Conservation (phyloP, 371 early-diverging fungal genomes). For the Blastocladiella emersonii region DNA sequence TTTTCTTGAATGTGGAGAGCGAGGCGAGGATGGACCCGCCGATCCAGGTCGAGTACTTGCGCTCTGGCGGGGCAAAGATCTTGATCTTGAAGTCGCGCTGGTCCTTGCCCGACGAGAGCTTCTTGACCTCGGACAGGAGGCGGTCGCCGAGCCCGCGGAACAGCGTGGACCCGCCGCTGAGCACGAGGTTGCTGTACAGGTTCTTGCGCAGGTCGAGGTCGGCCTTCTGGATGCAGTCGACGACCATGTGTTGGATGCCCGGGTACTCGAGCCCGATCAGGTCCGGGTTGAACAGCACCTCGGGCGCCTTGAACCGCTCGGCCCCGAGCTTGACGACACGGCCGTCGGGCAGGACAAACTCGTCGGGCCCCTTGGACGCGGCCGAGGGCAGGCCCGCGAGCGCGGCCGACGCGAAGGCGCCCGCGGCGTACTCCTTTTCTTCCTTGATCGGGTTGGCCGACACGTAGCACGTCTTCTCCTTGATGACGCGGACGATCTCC, state of each 20-base stretch:
- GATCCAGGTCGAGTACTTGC: constrained; percentile 95
- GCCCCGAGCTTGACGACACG: constrained; percentile 69
- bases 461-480: constrained; percentile 89
- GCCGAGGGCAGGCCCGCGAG: constrained; percentile 3
- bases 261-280: constrained; percentile 74
- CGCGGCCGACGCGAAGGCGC: constrained; percentile 7
- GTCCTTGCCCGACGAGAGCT: constrained; percentile 38
- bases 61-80: constrained; percentile 90
- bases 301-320: constrained; percentile 70
- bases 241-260: constrained; percentile 78
- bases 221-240: constrained; percentile 73
- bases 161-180: constrained; percentile 87
- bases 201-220: constrained; percentile 82
- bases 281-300: constrained; percentile 72
- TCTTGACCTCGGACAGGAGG: constrained; percentile 70
- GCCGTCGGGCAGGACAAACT: constrained; percentile 85
- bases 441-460: constrained; percentile 77
- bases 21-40: constrained; percentile 90
- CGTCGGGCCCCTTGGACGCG: constrained; percentile 34
- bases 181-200: constrained; percentile 75
- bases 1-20: constrained; percentile 27
- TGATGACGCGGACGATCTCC: constrained; percentile 84
- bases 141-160: constrained; percentile 74
- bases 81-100: constrained; percentile 78
- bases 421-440: constrained; percentile 60